Conservation (phyloP, 495 filamentous ascomycete species). For the Achaetomiella virescens region DNA sequence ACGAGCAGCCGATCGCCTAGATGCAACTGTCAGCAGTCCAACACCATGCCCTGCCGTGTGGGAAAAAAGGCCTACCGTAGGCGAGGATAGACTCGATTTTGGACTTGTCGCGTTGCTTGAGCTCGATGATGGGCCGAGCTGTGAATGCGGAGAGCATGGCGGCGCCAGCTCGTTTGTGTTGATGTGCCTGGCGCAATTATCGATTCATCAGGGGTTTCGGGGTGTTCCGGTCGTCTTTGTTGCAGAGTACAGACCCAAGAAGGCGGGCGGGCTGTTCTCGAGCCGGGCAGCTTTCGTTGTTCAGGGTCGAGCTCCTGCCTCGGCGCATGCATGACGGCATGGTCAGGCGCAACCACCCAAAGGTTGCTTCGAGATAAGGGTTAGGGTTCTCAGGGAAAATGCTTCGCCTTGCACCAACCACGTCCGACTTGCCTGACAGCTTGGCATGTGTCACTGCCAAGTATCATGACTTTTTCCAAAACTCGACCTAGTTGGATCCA, state of each 20-base stretch:
- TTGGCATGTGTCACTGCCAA: background rate
- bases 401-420: background rate
- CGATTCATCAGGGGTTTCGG: conserved; percentile 17
- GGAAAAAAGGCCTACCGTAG: conserved; percentile 53
- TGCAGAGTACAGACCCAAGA: too few relatives aligned
- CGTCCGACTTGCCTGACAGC: background rate
- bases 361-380: background rate
- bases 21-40: conserved; percentile 8
- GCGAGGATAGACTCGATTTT: conserved; percentile 91
- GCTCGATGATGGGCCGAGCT: conserved; percentile 92
- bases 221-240: too few relatives aligned
- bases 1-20: conserved; percentile 82
- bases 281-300: too few relatives aligned
- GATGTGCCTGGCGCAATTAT: conserved; percentile 15
- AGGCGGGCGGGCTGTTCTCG: background rate
- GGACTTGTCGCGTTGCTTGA: conserved; percentile 88
- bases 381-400: background rate
- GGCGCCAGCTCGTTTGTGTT: conserved; percentile 24
- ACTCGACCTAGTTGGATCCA: background rate
- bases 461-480: too few relatives aligned
- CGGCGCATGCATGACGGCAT: background rate
- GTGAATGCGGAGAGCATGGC: conserved; percentile 97
- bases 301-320: background rate
- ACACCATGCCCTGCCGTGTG: too few relatives aligned
- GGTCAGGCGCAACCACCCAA: background rate